Evolutionary conservation across 192 early-diverging fungal species (phyloP).

Genomic region (Backusella tuberculispora): DNA sequence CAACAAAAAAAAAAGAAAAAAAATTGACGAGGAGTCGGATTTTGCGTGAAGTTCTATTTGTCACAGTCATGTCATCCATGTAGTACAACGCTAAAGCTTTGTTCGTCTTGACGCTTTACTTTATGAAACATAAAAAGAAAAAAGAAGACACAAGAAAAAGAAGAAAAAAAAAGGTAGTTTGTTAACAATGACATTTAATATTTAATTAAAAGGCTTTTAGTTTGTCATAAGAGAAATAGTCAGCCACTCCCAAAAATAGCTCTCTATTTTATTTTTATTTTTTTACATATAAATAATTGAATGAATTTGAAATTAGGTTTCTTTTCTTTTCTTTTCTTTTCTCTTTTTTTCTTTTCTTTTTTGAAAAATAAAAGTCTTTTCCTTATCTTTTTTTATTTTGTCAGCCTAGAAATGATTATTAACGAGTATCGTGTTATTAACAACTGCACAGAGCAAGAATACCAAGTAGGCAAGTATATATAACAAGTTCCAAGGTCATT

Average conservation of each 20-base stretch:
- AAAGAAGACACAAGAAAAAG: too few relatives aligned
- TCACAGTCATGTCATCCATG: too few relatives aligned
- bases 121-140: too few relatives aligned
- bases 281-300: background rate
- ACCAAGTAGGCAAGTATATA: constrained; percentile 51
- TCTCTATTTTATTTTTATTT: background rate
- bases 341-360: background rate
- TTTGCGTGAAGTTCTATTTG: too few relatives aligned
- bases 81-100: too few relatives aligned
- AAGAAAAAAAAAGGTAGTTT: too few relatives aligned
- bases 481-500: background rate
- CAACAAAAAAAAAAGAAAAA: too few relatives aligned
- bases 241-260: constrained; percentile 10
- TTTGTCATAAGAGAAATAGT: too few relatives aligned
- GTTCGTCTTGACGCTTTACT: too few relatives aligned
- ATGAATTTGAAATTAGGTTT: background rate
- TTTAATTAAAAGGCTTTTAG: background rate
- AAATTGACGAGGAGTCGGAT: too few relatives aligned
- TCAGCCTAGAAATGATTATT: constrained; percentile 53
- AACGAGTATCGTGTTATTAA: constrained; percentile 79
- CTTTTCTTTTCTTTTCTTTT: background rate
- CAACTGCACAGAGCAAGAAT: constrained; percentile 76
- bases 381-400: background rate
- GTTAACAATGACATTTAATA: too few relatives aligned
- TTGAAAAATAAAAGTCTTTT: background rate